Evolutionary conservation across 2,329 filamentous ascomycete species (phyloP).

Genomic region (Sphaerostilbella broomeana): DNA sequence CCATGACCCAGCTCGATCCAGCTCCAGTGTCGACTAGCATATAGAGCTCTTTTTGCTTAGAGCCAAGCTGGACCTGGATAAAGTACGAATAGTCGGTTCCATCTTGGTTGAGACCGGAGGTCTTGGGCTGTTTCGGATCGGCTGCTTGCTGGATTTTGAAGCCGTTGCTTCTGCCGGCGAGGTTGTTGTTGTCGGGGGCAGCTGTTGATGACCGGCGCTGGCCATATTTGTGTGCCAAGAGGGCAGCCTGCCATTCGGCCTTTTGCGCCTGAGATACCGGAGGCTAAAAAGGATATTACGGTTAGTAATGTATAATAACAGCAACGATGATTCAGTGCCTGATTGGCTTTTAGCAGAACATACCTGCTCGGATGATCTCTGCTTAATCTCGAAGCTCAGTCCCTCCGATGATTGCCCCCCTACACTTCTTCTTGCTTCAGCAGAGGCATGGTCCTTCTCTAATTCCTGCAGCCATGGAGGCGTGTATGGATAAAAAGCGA

Average conservation of each 20-base stretch:
- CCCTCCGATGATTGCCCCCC: constrained; percentile 15
- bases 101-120: constrained; percentile 54
- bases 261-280: constrained; percentile 27
- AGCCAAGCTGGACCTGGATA: constrained; percentile 50
- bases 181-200: constrained; percentile 3
- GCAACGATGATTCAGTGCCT: too few relatives aligned
- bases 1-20: constrained; percentile 79
- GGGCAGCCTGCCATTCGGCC: constrained; percentile 27
- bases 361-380: constrained; percentile 22
- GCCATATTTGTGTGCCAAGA: constrained; percentile 15
- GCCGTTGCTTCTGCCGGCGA: constrained; percentile 36
- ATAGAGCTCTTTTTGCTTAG: constrained; percentile 45
- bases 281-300: constrained; percentile 21
- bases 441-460: constrained; percentile 16
- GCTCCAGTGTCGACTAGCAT: constrained; percentile 63
- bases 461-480: constrained; percentile 31
- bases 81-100: constrained; percentile 63
- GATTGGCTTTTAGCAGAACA: too few relatives aligned
- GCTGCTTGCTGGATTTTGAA: constrained; percentile 43
- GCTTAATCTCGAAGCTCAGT: constrained; percentile 37
- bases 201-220: neutral
- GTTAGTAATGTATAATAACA: constrained; percentile 1
- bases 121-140: constrained; percentile 39
- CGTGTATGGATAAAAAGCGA: constrained; percentile 43
- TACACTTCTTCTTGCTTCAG: constrained; percentile 21